Base-by-base conservation (phyloP, 768 basidiomycete genomes). In the Tylopilus rubrobrunneus region DNA sequence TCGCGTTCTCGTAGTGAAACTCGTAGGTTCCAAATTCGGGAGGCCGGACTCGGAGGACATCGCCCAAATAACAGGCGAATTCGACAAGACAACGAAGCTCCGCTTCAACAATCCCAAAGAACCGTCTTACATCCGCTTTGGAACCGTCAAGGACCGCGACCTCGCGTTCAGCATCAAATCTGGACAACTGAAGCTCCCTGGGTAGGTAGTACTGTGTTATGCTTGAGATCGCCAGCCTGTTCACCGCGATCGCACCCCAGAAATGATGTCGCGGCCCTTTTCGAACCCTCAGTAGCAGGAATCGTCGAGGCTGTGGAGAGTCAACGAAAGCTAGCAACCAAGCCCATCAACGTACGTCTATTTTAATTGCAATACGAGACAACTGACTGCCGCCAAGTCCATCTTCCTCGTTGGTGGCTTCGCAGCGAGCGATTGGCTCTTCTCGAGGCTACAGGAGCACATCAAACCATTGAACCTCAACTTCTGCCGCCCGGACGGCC, bases 401-500 rank as follows among this genome's bases (percentile, higher is more conserved):
- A 59, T 78, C 25, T 70, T 76, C 46, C 66, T 78, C 15, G 71
- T 78, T n/a, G 77, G 77, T 10, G 75, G 76, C 9, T 77, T 78
- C 42, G 72, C 74, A 8, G 73, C 73, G 5, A 78, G 68, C 41
- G 72, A 76, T 45, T 78, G 73, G 71, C 67, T 78, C 9, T 78
- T 73, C 34, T 54, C 59, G 14, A 67, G 41, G 27, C 52, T 78
- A 17, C 61, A 69, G 39, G 51, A 42, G 1, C 58, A 68, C 2
- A 60, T 83, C n/a, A 62, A 56, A 21, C 65, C 68, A 0, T 50
- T 71, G 12, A 68, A 71, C 2, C 49, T 81, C 33, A 66, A 71
- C 21, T 70, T 83, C 37, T 72, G 74, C 52, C 74, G 80, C 4
- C 82, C 81, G 6, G 79, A 82, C 50, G 74, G 73, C 31, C 77